Conservation (phyloP, 495 filamentous ascomycete genomes). For the Daldinia bambusicola region DNA sequence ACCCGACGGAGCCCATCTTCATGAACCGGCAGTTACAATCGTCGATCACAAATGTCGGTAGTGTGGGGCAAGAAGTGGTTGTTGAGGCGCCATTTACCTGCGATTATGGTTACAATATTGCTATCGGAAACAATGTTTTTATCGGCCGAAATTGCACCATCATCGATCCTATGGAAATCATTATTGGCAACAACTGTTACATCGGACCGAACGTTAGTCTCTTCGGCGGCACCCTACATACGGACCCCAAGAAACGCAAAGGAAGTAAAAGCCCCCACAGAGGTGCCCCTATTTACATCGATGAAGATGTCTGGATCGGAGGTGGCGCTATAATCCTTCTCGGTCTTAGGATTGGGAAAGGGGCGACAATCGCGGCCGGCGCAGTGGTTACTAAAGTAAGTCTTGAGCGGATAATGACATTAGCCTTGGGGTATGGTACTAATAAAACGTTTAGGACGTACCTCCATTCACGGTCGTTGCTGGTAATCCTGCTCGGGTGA, state of each 20-base stretch:
- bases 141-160: constrained; percentile 90
- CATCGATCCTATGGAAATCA: constrained; percentile 76
- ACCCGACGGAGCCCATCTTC: constrained; percentile 61
- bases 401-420: constrained; percentile 8
- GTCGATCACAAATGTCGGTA: constrained; percentile 63
- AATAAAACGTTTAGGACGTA: constrained; percentile 56
- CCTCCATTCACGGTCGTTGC: constrained; percentile 69
- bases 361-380: constrained; percentile 82
- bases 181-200: constrained; percentile 81
- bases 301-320: constrained; percentile 87
- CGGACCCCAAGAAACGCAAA: constrained; percentile 78
- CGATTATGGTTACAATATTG: constrained; percentile 96
- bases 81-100: constrained; percentile 93
- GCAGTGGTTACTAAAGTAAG: constrained; percentile 88
- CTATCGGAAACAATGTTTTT: constrained; percentile 84
- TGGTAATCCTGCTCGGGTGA: constrained; percentile 71
- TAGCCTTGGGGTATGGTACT: neutral
- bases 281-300: constrained; percentile 80
- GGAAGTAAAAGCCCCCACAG: constrained; percentile 78
- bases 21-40: constrained; percentile 59
- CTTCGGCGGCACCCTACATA: constrained; percentile 77
- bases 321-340: constrained; percentile 85
- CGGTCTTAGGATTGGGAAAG: constrained; percentile 82
- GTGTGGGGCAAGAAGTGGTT: constrained; percentile 77
- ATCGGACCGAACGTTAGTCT: constrained; percentile 91